Conservation (phyloP, 192 early-diverging fungal genomes). For the Paraglomus occultum region DNA sequence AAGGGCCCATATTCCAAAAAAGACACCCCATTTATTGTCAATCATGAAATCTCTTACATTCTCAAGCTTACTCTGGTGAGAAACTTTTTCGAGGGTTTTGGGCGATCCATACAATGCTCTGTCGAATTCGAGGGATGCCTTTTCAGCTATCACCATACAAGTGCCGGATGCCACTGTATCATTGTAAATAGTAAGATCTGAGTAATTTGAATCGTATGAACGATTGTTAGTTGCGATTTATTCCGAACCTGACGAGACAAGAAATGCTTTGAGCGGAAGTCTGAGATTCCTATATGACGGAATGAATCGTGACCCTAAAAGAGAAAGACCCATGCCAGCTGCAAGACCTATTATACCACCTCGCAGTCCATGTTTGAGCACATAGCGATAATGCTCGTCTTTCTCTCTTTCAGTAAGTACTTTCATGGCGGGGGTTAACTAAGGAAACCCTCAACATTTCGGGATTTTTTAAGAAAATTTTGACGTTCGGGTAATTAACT, state of each 20-base stretch:
- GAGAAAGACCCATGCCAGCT: slow-evolving; percentile 36
- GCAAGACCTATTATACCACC: slow-evolving; percentile 42
- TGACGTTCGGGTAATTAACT: no score
- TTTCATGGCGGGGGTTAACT: not conserved
- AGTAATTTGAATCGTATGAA: not conserved
- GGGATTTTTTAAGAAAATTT: no score
- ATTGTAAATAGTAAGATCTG: not conserved
- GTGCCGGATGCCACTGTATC: slow-evolving; percentile 26
- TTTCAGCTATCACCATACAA: slow-evolving; percentile 37
- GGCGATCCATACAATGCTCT: slow-evolving; percentile 35
- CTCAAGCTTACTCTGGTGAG: slow-evolving; percentile 9
- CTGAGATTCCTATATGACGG: slow-evolving; percentile 34
- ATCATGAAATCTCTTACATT: slow-evolving; percentile 32
- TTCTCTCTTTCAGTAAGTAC: slow-evolving; percentile 31
- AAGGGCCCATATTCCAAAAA: slow-evolving; percentile 43
- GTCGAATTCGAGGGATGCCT: slow-evolving; percentile 34
- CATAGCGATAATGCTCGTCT: slow-evolving; percentile 27
- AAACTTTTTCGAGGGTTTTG: not conserved
- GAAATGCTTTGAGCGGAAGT: slow-evolving; percentile 36
- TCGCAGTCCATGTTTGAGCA: slow-evolving; percentile 33
- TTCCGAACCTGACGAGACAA: slow-evolving; percentile 36
- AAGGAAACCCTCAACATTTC: no score
- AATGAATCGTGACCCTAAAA: slow-evolving; percentile 34
- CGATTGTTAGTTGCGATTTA: not conserved
- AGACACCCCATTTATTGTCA: slow-evolving; percentile 40